These are phyloP conservation scores for Phytophthora colocasiae DNA, from an alignment of 352 stramenopile genomes.

Conservation along the genomic window DNA sequence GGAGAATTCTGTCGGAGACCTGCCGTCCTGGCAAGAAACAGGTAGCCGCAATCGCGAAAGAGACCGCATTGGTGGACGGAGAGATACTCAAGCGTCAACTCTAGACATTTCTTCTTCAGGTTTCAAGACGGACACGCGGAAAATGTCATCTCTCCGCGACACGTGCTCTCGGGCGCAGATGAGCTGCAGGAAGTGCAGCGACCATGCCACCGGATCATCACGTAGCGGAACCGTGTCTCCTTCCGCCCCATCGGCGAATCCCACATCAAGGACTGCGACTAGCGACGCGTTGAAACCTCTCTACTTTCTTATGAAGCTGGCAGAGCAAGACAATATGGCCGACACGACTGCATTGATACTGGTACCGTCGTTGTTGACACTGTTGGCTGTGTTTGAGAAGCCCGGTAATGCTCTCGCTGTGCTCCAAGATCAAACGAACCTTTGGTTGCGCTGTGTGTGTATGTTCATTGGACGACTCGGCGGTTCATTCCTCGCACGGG, in stretches of 20 bases:
- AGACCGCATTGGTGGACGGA: conserved; percentile 24
- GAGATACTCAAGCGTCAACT: conserved; percentile 25
- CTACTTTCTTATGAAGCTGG: conserved; percentile 91
- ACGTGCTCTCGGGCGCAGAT: conserved; percentile 38
- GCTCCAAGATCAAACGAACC: conserved; percentile 72
- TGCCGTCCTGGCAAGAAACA: conserved; percentile 38
- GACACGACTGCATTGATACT: conserved; percentile 88
- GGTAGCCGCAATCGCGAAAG: conserved; percentile 40
- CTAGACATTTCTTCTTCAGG: conserved; percentile 23
- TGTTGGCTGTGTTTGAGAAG: conserved; percentile 81
- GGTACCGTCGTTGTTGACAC: conserved; percentile 79
- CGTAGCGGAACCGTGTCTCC: conserved; percentile 13
- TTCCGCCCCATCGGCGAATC: neutral
- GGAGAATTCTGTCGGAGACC: conserved; percentile 14
- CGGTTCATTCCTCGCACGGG: conserved; percentile 77
- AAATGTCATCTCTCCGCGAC: conserved; percentile 26
- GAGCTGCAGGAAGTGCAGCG: conserved; percentile 36
- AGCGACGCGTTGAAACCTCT: conserved; percentile 63
- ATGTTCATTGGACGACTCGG: conserved; percentile 84
- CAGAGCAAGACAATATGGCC: conserved; percentile 90
- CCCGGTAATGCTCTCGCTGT: conserved; percentile 66
- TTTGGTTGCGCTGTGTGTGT: conserved; percentile 86
- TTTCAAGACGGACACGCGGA: conserved; percentile 19
- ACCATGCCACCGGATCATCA: conserved; percentile 16
- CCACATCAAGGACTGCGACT: conserved; percentile 20